Evolutionary conservation across 1,284 basidiomycete genomes (phyloP), one percentile per base, ranked within the genome.

Genomic region (Ceratobasidium sp.): DNA sequence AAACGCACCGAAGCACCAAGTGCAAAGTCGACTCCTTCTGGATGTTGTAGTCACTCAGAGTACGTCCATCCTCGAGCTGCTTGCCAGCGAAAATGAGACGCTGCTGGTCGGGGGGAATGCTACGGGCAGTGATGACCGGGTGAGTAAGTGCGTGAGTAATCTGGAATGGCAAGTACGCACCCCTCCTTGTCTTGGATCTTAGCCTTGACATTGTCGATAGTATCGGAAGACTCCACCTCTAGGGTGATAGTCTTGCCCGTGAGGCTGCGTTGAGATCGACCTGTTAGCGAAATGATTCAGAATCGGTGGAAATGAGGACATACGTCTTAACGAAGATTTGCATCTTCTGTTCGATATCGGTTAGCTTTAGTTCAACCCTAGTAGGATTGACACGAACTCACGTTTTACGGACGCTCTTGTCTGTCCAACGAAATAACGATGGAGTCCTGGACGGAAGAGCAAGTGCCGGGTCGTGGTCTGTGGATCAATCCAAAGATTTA

Each of bases 171-270:
- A 14, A 27, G 29, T 19, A 82, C 89, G 76, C 82, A 95, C 91
- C 95, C 95, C 84, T 96, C 95, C 89, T 96, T 96, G 87, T 96
- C 95, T 83, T 96, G 94, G 82, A 97, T 97, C 86, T 97, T 97
- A 83, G 93, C 89, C 88, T 97, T 96, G 86, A 97, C 95, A 89
- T 97, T 97, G 89, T 98, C 96, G 86, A 98, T 97, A 78, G 96
- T 97, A 87, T 97, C 95, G 76, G 93, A 95, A 78, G 95, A 96
- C 86, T 97, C 95, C 79, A 97, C 96, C 89, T 98, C 96, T 83
- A 97, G 93, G 81, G 96, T 97, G 88, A 98, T 97, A 79, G 96
- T 98, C 89, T 98, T 99, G 84, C 97, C 97, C 88, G 97, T 98
- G 79, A 99, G 94, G 89, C 94, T 96, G 81, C 29, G 78, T 64